phyloP scores from a whole-genome alignment of 2,329 filamentous ascomycete genomes.

The Ophiocordyceps unilateralis region DNA sequence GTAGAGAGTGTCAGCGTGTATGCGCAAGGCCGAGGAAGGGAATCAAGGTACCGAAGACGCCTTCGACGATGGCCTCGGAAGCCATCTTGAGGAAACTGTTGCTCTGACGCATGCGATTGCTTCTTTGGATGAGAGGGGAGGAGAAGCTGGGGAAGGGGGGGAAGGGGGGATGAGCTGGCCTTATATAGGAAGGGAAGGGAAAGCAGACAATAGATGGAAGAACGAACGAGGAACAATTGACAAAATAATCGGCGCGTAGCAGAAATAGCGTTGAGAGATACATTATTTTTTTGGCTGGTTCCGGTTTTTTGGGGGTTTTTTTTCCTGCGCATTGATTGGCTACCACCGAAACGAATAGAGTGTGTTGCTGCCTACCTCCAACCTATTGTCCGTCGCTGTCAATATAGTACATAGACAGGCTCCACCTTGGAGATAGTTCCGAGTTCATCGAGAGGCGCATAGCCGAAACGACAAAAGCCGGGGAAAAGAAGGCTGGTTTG shows the following conservation, averaged over 20 bases:
- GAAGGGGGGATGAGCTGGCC: not conserved
- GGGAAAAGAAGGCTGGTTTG: not conserved
- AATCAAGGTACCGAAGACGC: constrained; percentile 35
- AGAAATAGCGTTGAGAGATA: not conserved
- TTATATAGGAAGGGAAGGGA: not conserved
- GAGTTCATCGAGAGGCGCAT: no score
- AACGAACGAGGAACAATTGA: not conserved
- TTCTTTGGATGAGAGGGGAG: not conserved
- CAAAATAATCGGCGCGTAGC: not conserved
- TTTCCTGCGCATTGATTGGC: no score
- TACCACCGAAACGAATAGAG: no score
- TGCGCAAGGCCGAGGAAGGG: not conserved
- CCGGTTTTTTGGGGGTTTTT: no score
- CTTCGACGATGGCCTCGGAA: constrained; percentile 33
- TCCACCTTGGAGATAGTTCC: no score
- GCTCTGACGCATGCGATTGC: constrained; percentile 12
- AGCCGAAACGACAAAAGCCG: not conserved
- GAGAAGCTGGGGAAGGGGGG: no score
- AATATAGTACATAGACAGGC: no score
- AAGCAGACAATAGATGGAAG: not conserved
- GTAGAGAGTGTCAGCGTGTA: not conserved
- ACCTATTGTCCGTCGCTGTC: not conserved
- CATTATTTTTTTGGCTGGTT: no score
- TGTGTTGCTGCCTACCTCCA: no score
- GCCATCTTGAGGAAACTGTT: constrained; percentile 30